Evolutionary conservation across 495 filamentous ascomycete species (phyloP).

Genomic region (Durotheca rogersii): DNA sequence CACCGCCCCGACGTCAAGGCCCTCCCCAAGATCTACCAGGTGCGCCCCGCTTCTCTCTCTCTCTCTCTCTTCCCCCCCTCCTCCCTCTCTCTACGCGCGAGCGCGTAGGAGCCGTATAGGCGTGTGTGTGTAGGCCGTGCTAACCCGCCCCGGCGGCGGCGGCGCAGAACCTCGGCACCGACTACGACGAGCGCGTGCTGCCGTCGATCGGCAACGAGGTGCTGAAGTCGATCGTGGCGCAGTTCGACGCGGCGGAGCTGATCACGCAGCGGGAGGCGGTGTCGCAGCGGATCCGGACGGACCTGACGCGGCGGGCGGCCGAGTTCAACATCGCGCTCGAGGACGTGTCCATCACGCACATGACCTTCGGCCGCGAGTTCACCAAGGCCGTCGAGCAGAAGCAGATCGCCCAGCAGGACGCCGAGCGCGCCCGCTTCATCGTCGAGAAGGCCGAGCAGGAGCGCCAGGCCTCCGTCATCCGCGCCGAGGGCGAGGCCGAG

Average conservation of each 20-base stretch:
- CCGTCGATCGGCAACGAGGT: slow-evolving; percentile 99
- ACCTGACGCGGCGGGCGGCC: slow-evolving; percentile 90
- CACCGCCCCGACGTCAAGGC: slow-evolving; percentile 91
- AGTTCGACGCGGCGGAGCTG: slow-evolving; percentile 98
- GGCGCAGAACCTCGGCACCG: slow-evolving; percentile 72
- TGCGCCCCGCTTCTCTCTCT: slow-evolving; percentile 41
- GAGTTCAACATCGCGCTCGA: slow-evolving; percentile 99
- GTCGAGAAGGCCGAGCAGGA: slow-evolving; percentile 99
- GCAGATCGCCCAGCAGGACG: slow-evolving; percentile 99
- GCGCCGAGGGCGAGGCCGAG: slow-evolving; percentile 96
- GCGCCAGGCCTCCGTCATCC: slow-evolving; percentile 95
- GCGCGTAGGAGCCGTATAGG: background rate
- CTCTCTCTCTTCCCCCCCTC: background rate
- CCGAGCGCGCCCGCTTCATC: slow-evolving; percentile 94
- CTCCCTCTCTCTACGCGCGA: background rate
- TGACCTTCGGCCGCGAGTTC: slow-evolving; percentile 99
- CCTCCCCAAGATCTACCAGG: slow-evolving; percentile 98
- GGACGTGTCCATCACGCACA: slow-evolving; percentile 99
- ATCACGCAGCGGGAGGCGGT: slow-evolving; percentile 99
- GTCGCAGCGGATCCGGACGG: slow-evolving; percentile 88
- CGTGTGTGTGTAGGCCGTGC: background rate
- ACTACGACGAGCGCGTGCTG: slow-evolving; percentile 99
- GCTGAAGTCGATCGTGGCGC: slow-evolving; percentile 97
- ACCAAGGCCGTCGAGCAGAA: slow-evolving; percentile 98
- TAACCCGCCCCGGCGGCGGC: slow-evolving; percentile 12